Percentiles rank a stretch among this genome's conserved stretches.
phyloP scores from a whole-genome alignment of 192 early-diverging fungal genomes.

The Coemansia sp. region DNA sequence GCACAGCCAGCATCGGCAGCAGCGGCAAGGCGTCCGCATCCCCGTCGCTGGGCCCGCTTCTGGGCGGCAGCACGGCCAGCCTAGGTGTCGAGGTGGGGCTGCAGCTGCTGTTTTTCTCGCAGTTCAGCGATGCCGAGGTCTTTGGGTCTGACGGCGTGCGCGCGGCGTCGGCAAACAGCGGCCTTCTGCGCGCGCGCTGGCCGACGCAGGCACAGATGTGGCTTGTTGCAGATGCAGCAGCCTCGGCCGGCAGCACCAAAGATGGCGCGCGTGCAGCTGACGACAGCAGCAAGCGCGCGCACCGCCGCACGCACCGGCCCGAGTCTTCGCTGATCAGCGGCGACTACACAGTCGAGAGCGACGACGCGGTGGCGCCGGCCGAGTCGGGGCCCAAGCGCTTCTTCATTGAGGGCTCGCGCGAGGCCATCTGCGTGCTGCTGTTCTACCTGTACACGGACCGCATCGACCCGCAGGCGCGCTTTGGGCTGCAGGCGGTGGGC shows the following conservation, averaged over 20 bases:
- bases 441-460: constrained; percentile 68
- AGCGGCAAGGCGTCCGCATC: background rate
- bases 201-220: constrained; percentile 39
- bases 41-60: background rate
- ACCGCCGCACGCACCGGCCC: constrained; percentile 13
- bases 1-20: constrained; percentile 8
- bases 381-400: constrained; percentile 39
- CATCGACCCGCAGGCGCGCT: constrained; percentile 63
- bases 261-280: constrained; percentile 1
- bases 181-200: constrained; percentile 46
- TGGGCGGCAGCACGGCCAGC: background rate
- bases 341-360: constrained; percentile 12
- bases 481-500: constrained; percentile 53
- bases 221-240: constrained; percentile 13
- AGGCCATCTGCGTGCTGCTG: constrained; percentile 58
- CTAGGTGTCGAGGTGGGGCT: constrained; percentile 36
- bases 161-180: constrained; percentile 36
- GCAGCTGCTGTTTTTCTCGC: constrained; percentile 44
- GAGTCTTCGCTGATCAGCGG: constrained; percentile 38
- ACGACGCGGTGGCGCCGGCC: background rate
- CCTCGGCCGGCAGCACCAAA: constrained; percentile 5
- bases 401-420: constrained; percentile 41
- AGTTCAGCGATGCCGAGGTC: constrained; percentile 42
- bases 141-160: constrained; percentile 22
- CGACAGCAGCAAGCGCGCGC: constrained; percentile 4